Evolutionary conservation across 495 filamentous ascomycete genomes (phyloP), one percentile per base, ranked within the genome.

Genomic region (Penicillium pulvis): DNA sequence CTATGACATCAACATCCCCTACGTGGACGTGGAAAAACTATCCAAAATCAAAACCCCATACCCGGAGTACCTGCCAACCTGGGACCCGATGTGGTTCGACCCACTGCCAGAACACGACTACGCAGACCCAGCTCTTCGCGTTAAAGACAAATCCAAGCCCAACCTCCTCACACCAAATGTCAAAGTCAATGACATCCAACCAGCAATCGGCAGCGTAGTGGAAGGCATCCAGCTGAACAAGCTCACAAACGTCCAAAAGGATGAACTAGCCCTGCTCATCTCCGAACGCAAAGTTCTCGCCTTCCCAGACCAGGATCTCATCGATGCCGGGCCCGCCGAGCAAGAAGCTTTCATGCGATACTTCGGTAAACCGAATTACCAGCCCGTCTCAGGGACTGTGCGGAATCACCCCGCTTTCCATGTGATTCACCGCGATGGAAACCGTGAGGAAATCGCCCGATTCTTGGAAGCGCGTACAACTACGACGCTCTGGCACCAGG

Each of bases 221-320:
- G 79, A 85, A 58, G 89, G 89, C 9, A 76, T 93, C n/a, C 83
- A 90, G 65, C 83, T 93, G 26, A 84, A 81, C 57, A 73, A 81
- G 53, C 80, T 93, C 31, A 85, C 80, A 10, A 83, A 89, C 59
- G 78, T 79, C 2, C 87, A 87, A 58, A 92, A 90, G 68, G 87
- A 92, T 63, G 90, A 93, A 57, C 83, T 93, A 14, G 90, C 90
- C 6, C 79, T 90, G 7, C 77, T 93, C 17, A 84, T 92, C 56
- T 80, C 90, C 23, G 85, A 84, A 69, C 82, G 89, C 57, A 89
- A 89, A 36, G 88, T 92, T n/a, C 85, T 93, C 23, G 83, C 90
- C 48, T 92, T 93, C 75, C 85, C 88, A 39, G 78, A 85, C 39
- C 90, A 93, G 69, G 78, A 85, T 59, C 81, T 89, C 61, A 83